phyloP scores from a whole-genome alignment of 2,329 filamentous ascomycete genomes.

The Ceratocystiopsis minuta region DNA sequence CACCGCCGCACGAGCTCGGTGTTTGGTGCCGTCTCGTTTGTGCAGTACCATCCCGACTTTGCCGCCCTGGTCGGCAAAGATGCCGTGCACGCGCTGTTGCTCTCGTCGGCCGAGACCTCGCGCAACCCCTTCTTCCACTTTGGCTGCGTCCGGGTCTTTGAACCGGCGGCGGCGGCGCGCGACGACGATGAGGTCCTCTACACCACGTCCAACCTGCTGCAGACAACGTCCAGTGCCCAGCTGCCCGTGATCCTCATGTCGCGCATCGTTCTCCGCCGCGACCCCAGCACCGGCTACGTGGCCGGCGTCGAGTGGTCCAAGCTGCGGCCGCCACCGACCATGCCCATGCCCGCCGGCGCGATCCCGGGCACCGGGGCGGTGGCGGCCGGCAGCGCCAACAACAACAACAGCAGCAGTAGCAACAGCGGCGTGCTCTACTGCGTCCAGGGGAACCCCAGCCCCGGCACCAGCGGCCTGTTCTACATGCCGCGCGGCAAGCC shows the following conservation, averaged over 20 bases:
- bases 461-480: slow-evolving; percentile 19
- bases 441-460: slow-evolving; percentile 10
- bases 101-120: slow-evolving; percentile 21
- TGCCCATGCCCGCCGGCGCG: slow-evolving; percentile 43
- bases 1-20: neutral
- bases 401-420: no score
- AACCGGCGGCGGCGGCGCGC: slow-evolving; percentile 1
- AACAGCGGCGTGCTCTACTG: slow-evolving; percentile 11
- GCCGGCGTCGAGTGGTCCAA: slow-evolving; percentile 21
- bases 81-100: slow-evolving; percentile 21
- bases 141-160: slow-evolving; percentile 23
- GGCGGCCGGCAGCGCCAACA: slow-evolving; percentile 17
- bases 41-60: slow-evolving; percentile 21
- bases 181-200: slow-evolving; percentile 22
- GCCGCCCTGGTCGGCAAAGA: slow-evolving; percentile 15
- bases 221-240: slow-evolving; percentile 18
- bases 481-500: slow-evolving; percentile 17
- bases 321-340: slow-evolving; percentile 21
- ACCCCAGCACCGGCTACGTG: slow-evolving; percentile 11
- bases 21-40: slow-evolving; percentile 13
- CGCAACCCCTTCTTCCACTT: slow-evolving; percentile 28
- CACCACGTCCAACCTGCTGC: slow-evolving; percentile 25
- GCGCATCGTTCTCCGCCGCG: slow-evolving; percentile 18
- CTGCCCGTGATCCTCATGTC: slow-evolving; percentile 28
- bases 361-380: slow-evolving; percentile 22